These are phyloP conservation scores for Gentiana dahurica DNA, from an alignment of 257 asterid genomes.

Conservation along the genomic window DNA sequence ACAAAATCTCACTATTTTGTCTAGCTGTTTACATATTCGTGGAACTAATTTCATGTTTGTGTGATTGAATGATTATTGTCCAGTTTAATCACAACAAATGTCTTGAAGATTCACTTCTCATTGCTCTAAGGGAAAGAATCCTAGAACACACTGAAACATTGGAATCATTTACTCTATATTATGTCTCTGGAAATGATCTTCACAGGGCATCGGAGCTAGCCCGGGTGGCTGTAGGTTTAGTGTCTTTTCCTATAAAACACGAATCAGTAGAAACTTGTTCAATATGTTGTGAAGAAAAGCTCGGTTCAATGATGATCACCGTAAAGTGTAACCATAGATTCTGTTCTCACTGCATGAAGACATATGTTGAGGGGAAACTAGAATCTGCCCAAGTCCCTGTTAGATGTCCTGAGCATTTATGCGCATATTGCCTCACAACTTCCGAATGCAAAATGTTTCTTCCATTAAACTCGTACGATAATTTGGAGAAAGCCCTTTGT, in stretches of 20 bases:
- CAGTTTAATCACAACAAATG: slow-evolving; percentile 48
- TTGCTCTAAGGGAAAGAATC: slow-evolving; percentile 59
- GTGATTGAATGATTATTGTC: slow-evolving; percentile 1
- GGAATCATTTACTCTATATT: slow-evolving; percentile 54
- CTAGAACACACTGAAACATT: slow-evolving; percentile 44
- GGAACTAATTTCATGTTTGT: too few species aligned
- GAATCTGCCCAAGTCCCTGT: slow-evolving; percentile 48
- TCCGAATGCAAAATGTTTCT: slow-evolving; percentile 57
- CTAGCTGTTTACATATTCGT: neutral
- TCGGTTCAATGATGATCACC: slow-evolving; percentile 49
- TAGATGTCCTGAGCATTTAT: slow-evolving; percentile 65
- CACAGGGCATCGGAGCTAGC: slow-evolving; percentile 54
- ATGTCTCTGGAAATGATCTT: slow-evolving; percentile 26
- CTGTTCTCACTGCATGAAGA: slow-evolving; percentile 86
- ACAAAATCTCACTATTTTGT: slow-evolving; percentile 2
- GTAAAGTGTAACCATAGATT: slow-evolving; percentile 81
- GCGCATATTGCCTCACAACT: slow-evolving; percentile 62
- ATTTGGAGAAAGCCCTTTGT: slow-evolving; percentile 48
- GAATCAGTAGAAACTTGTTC: slow-evolving; percentile 48
- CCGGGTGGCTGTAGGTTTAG: slow-evolving; percentile 77
- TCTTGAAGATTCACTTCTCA: slow-evolving; percentile 61
- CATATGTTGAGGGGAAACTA: slow-evolving; percentile 67
- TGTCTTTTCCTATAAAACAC: slow-evolving; percentile 30
- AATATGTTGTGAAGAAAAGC: slow-evolving; percentile 80
- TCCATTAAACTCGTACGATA: slow-evolving; percentile 55